A percentile compares a stretch with the other conserved stretches of the same genome.
Evolutionary conservation across 495 filamentous ascomycete species (phyloP).

Genomic region (Choiromyces venosus): DNA sequence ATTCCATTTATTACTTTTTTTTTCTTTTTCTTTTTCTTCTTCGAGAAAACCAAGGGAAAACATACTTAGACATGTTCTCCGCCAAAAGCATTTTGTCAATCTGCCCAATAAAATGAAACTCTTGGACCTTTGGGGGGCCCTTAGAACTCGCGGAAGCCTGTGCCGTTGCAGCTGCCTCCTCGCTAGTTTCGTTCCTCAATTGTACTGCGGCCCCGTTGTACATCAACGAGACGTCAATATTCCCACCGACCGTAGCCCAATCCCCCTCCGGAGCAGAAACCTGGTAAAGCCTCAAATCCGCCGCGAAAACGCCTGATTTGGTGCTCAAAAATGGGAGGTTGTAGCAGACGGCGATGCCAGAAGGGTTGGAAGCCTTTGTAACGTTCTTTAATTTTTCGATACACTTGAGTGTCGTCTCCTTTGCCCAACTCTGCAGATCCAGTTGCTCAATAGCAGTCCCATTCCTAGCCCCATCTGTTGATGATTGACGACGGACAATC

Average conservation of each 20-base stretch:
- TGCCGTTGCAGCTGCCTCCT: slow-evolving; percentile 41
- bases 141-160: slow-evolving; percentile 16
- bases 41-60: slow-evolving; percentile 6
- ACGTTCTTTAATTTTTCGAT: slow-evolving; percentile 23
- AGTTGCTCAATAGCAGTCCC: slow-evolving; percentile 35
- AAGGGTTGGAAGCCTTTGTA: slow-evolving; percentile 54
- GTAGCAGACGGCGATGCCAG: slow-evolving; percentile 72
- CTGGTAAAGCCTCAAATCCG: slow-evolving; percentile 64
- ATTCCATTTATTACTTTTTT: slow-evolving; percentile 29
- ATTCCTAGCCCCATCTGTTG: slow-evolving; percentile 32
- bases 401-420: slow-evolving; percentile 37
- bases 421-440: slow-evolving; percentile 38
- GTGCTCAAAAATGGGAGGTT: slow-evolving; percentile 62
- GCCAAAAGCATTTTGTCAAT: slow-evolving; percentile 32
- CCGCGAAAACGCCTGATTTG: slow-evolving; percentile 60
- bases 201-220: slow-evolving; percentile 59
- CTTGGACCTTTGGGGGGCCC: slow-evolving; percentile 32
- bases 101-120: slow-evolving; percentile 42
- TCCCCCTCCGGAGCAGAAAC: slow-evolving; percentile 53
- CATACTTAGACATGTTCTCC: slow-evolving; percentile 38
- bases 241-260: slow-evolving; percentile 54
- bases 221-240: slow-evolving; percentile 55
- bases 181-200: slow-evolving; percentile 32
- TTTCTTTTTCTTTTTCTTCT: slow-evolving; percentile 33
- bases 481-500: slow-evolving; percentile 19